Evolutionary conservation across 371 early-diverging fungal genomes (phyloP), one percentile per base, ranked within the genome.

Genomic region (Dentiscutata heterogama): DNA sequence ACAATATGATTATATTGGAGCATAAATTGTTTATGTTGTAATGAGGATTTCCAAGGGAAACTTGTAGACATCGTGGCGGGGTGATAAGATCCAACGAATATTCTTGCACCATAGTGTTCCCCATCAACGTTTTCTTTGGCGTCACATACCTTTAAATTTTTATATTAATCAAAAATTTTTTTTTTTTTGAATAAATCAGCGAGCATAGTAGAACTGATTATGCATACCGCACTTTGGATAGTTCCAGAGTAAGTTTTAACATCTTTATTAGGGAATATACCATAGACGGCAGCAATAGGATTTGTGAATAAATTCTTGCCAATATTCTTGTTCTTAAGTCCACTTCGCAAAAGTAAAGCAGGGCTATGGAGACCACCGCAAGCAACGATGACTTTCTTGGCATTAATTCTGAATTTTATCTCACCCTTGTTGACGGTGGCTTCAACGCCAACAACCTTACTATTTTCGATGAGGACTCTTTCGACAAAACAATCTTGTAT

Each of bases 361-460:
- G 96, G 95, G 0, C 93, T 88, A 74, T 94, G 89, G 67, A 95
- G 86, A 0, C 94, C 89, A 2, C 96, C 95, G 67, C 88, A 89
- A 56, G 93, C 84, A 10, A 92, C 89, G 63, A 95, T 89, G 1
- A 95, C 94, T 78, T 86, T 89, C 56, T 86, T 83, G 4, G 93
- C 91, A 64, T 84, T 80, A 79, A 93, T 85, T 0, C 54, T 83
- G 13, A 91, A 63, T 20, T 72, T 78, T 53, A 58, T 75, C 13
- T 82, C 73, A 11, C 83, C 20, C 81, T 63, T 84, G 81, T 58
- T 82, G n/a, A 75, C 84, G 65, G 70, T 84, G 60, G 84, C 84
- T 80, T 88, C 88, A 3, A 93, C 90, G 61, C 93, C 93, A 18
- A 85, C 78, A 11, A 88, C 90, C 10, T 80, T 51, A 51, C 90